phyloP scores from a whole-genome alignment of 1,284 basidiomycete species.

The Microbotryomycetes sp. region DNA sequence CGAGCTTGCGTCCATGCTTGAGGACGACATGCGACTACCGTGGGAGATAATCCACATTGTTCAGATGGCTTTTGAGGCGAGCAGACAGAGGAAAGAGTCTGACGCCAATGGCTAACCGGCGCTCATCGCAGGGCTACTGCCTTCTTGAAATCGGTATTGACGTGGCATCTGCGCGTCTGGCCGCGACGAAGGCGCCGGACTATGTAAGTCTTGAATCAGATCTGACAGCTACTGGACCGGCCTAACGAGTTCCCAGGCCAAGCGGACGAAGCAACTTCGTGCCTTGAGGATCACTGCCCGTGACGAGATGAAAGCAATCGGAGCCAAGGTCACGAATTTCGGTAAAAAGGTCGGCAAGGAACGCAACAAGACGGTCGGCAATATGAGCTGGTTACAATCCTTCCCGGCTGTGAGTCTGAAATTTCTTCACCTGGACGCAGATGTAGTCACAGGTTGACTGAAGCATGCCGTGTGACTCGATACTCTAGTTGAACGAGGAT shows the following conservation, averaged over 20 bases:
- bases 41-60: conserved; percentile 60
- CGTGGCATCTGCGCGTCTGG: conserved; percentile 7
- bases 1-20: conserved; percentile 12
- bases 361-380: conserved; percentile 9
- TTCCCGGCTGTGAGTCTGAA: background rate
- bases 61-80: conserved; percentile 63
- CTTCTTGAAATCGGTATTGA: conserved; percentile 31
- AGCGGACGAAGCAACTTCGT: conserved; percentile 20
- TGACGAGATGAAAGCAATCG: conserved; percentile 10
- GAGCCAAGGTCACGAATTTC: conserved; percentile 14
- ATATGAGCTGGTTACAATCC: background rate
- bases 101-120: background rate
- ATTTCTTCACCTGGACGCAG: background rate
- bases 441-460: background rate
- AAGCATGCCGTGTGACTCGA: background rate
- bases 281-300: conserved; percentile 15
- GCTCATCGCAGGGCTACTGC: conserved; percentile 21
- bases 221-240: background rate
- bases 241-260: conserved; percentile 6
- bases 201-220: conserved; percentile 7
- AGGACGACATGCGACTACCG: conserved; percentile 37
- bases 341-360: conserved; percentile 27
- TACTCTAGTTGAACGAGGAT: conserved; percentile 21
- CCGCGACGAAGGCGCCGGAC: conserved; percentile 7
- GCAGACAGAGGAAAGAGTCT: background rate